Conservation (phyloP, 2,329 filamentous ascomycete genomes). For the Penicillium sp. region DNA sequence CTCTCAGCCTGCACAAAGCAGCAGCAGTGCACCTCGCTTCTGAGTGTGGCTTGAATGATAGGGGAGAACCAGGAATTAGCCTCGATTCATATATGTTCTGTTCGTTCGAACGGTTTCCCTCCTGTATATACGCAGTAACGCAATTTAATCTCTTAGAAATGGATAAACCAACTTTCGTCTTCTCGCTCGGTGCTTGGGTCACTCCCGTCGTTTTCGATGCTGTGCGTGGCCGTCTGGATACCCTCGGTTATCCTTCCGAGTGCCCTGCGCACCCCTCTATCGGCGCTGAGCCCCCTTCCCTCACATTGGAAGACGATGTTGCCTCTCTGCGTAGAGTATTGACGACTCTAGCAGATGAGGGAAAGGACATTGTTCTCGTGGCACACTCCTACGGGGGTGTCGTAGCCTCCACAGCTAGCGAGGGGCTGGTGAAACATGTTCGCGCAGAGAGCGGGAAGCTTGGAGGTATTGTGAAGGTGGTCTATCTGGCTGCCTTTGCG, state of each 20-base stretch:
- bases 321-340: conserved; percentile 22
- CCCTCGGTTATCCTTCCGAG: conserved; percentile 34
- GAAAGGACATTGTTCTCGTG: conserved; percentile 30
- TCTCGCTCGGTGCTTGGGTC: conserved; percentile 46
- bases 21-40: background rate
- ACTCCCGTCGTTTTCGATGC: conserved; percentile 32
- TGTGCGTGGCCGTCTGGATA: conserved; percentile 32
- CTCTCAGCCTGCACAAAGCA: background rate
- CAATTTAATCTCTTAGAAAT: background rate
- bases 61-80: background rate
- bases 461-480: conserved; percentile 32
- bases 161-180: conserved; percentile 33
- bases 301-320: conserved; percentile 40
- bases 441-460: conserved; percentile 26
- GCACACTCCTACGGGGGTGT: conserved; percentile 40
- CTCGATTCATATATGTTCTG: background rate
- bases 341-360: conserved; percentile 29
- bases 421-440: conserved; percentile 27
- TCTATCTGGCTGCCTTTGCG: conserved; percentile 40
- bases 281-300: conserved; percentile 32
- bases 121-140: background rate
- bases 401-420: conserved; percentile 30
- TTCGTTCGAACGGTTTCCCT: too few relatives aligned
- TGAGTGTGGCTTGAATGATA: background rate
- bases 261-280: conserved; percentile 33